These are phyloP conservation scores for Annulohypoxylon bovei DNA, from an alignment of 495 filamentous ascomycete genomes.

Conservation along the genomic window DNA sequence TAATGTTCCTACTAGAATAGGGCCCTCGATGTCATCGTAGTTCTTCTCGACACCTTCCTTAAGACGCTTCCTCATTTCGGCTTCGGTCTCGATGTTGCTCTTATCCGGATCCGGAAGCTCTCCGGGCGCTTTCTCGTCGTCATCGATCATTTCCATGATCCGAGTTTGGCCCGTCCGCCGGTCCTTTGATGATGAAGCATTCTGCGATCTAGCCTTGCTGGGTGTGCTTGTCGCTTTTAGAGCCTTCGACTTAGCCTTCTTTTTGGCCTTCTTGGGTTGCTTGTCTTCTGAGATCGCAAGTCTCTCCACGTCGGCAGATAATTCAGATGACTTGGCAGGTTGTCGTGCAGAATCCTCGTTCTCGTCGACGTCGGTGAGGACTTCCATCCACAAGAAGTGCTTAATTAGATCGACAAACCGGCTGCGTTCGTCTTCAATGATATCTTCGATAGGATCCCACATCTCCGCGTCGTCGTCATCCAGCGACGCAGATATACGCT, in stretches of 20 bases:
- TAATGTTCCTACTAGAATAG: constrained; percentile 52
- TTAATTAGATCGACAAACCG: constrained; percentile 55
- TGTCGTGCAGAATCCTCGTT: constrained; percentile 26
- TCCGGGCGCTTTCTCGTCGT: constrained; percentile 1
- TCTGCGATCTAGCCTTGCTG: constrained; percentile 9
- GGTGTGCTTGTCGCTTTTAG: constrained; percentile 16
- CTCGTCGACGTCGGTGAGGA: constrained; percentile 19
- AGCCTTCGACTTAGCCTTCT: constrained; percentile 49
- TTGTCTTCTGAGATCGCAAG: constrained; percentile 27
- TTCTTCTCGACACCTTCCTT: constrained; percentile 54
- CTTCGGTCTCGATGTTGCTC: constrained; percentile 53
- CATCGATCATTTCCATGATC: constrained; percentile 36
- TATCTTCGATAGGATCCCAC: constrained; percentile 66
- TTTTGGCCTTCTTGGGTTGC: constrained; percentile 51
- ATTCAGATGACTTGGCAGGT: constrained; percentile 19
- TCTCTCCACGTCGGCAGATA: constrained; percentile 5
- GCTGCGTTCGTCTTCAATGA: constrained; percentile 56
- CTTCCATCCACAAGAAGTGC: constrained; percentile 57
- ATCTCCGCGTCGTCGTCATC: constrained; percentile 49
- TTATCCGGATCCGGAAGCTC: constrained; percentile 46
- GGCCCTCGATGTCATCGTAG: constrained; percentile 44
- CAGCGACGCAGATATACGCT: constrained; percentile 50
- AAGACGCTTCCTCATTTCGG: constrained; percentile 52
- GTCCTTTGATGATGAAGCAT: constrained; percentile 7
- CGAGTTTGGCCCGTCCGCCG: constrained; percentile 29